Evolutionary conservation across 2,329 filamentous ascomycete species (phyloP), one percentile per base, ranked within the genome.

Genomic region (Fusarium citri): DNA sequence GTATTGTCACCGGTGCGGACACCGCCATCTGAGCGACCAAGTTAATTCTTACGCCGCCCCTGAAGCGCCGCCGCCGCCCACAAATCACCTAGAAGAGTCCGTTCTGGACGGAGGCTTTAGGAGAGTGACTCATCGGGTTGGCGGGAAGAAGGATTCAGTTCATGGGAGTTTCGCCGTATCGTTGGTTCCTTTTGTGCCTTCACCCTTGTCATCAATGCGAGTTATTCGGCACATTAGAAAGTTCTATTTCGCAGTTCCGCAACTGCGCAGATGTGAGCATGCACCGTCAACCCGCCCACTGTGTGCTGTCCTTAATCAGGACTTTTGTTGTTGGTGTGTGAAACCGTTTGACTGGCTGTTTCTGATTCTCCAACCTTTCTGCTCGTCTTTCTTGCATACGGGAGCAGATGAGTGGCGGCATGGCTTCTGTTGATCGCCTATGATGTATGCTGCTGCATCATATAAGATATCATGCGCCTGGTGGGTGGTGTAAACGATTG

Each of bases 71-170:
- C 59, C 61, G 61, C 66, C 61, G 64, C 62, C 57, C 56, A 63
- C 63, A 73, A 72, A 42, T 53, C 34, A 56, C 61, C 62, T 40
- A 41, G 51, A 68, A 68, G 49, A 60, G 63, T 72, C 49, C 58
- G 49, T 63, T 53, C 55, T 57, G 49, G 45, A 64, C 54, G 55
- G 51, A 48, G 63, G 55, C 42, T 57, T 46, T 66, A 42, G 37
- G 23, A 60, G 31, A 61, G 66, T 74, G 72, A 74, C 63, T 74
- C 72, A 74, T 72, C 64, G 53, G 71, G 53, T 64, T 66, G 55
- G 68, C 50, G 59, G 59, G 59, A 60, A 55, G 45, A 55, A 63
- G 61, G 49, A 51, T 62, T 70, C 53, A 41, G 46, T 59, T 31
- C 26, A 64, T 61, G 63, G 49, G 43, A 57, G 46, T 67, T 55